Base-by-base conservation (phyloP, 2,329 filamentous ascomycete genomes). In the Arthrobotrys conoides region DNA sequence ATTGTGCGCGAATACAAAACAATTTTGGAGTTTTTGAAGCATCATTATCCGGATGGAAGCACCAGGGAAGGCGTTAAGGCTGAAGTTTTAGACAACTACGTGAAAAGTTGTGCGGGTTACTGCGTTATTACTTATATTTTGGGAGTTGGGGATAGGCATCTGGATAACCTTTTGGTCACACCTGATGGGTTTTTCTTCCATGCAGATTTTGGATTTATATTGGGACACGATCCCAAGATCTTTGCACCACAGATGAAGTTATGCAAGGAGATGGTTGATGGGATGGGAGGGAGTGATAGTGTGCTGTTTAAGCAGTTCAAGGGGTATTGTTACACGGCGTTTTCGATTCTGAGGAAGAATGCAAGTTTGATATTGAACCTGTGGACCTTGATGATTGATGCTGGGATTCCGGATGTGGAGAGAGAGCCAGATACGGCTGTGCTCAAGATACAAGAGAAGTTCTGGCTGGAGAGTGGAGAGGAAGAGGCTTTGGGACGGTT, bases 61-160 rank as follows among this genome's bases (percentile, higher is more conserved):
- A 92, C 93, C 3, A 92, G 94, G 0, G 88, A 97, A 0, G 94
- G 95, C 0, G 91, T 99, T 30, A 92, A 94, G 30, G 94, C 95
- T 83, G 95, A 97, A 83, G 91, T 93, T 0, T 91, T 99, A 86
- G 96, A 99, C 81, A 97, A 92, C 0, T 99, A 97, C 83, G 91
- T 98, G 83, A 95, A 94, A 83, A 97, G 94, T 0, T 97, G 96
- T 83, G 79, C 96, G 0, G 96, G 96, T 38, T 99, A 99, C 85
- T 98, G 96, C 84, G 96, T 99, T 14, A 97, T 99, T 81, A 99
- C 96, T 0, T 99, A 99, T 84, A 92, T 99, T 16, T 89, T 99
- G 12, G 96, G 96, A 36, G 96, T 99, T 1, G 96, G 96, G 20
- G 96, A 99, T 84, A 91, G 96, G 0, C 96, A 99, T 85, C 88